Conservation (phyloP, 2,329 filamentous ascomycete species). For the Cladosporium sphaerospermum region DNA sequence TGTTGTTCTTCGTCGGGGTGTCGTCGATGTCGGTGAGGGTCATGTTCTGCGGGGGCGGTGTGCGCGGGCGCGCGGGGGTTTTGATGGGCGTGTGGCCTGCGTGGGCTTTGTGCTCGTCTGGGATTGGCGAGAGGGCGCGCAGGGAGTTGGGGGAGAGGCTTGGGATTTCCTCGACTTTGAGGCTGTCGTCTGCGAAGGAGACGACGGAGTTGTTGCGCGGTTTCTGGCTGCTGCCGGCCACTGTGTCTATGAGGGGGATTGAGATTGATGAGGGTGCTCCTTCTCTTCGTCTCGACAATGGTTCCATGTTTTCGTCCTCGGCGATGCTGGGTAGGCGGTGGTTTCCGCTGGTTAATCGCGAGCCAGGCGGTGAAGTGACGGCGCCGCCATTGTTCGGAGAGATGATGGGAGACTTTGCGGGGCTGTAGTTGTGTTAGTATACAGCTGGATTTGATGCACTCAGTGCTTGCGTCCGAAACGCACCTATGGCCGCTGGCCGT, state of each 20-base stretch:
- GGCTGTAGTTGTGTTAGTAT: conserved; percentile 19
- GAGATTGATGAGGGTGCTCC: conserved; percentile 23
- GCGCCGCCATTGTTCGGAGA: conserved; percentile 21
- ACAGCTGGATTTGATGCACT: background rate
- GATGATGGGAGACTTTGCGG: conserved; percentile 30
- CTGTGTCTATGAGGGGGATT: conserved; percentile 15
- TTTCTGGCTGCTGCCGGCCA: conserved; percentile 13
- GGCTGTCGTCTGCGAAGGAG: conserved; percentile 19
- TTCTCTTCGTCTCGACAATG: conserved; percentile 21
- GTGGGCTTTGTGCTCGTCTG: conserved; percentile 23
- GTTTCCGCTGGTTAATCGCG: conserved; percentile 14
- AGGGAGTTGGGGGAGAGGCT: conserved; percentile 14
- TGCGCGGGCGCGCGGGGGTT: conserved; percentile 22
- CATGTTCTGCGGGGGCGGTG: conserved; percentile 23
- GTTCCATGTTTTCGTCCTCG: conserved; percentile 27
- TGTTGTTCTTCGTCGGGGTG: conserved; percentile 32
- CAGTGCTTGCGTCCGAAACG: conserved; percentile 9
- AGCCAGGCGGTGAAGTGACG: conserved; percentile 17
- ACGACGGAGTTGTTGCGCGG: conserved; percentile 18
- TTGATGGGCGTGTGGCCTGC: conserved; percentile 32
- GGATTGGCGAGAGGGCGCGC: conserved; percentile 25
- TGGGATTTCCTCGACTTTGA: conserved; percentile 28
- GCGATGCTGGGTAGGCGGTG: conserved; percentile 28
- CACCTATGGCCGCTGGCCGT: conserved; percentile 30
- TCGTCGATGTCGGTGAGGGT: conserved; percentile 27